Conservation (phyloP, 139 green algal species). For the Desmodesmus armatus region DNA sequence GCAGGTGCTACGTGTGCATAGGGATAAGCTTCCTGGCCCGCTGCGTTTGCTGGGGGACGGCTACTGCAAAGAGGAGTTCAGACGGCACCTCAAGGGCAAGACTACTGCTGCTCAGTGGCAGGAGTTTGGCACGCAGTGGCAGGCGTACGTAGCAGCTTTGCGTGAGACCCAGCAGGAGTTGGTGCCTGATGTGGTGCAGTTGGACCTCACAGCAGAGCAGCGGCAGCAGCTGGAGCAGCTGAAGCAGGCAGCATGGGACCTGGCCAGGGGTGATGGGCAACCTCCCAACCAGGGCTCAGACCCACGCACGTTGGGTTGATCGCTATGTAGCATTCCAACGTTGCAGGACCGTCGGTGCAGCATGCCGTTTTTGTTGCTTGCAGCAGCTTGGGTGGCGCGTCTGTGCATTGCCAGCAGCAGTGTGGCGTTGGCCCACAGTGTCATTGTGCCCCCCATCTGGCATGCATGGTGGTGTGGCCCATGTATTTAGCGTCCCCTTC, state of each 20-base stretch:
- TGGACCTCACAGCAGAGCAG: constrained; percentile 63
- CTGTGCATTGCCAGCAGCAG: too few relatives aligned
- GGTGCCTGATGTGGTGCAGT: constrained; percentile 50
- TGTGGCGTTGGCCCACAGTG: too few relatives aligned
- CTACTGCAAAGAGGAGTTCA: constrained; percentile 78
- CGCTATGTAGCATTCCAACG: too few relatives aligned
- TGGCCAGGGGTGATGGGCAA: neutral
- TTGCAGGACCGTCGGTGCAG: too few relatives aligned
- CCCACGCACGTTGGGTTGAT: too few relatives aligned
- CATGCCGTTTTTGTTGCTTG: too few relatives aligned
- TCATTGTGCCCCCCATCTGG: too few relatives aligned
- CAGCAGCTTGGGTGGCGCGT: too few relatives aligned
- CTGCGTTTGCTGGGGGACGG: constrained; percentile 78
- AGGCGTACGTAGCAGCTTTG: constrained; percentile 70
- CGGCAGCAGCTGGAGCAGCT: constrained; percentile 64
- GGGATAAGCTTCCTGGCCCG: constrained; percentile 66
- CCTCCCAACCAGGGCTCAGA: too few relatives aligned
- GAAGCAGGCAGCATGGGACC: constrained; percentile 47
- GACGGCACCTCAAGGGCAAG: constrained; percentile 63
- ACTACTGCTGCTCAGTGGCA: constrained; percentile 75
- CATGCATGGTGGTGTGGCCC: too few relatives aligned
- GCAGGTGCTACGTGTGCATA: constrained; percentile 77
- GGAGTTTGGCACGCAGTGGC: constrained; percentile 79
- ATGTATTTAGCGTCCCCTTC: too few relatives aligned
- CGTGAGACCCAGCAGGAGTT: constrained; percentile 24